phyloP scores from a whole-genome alignment of 2,329 filamentous ascomycete genomes.

The Canariomyces notabilis region DNA sequence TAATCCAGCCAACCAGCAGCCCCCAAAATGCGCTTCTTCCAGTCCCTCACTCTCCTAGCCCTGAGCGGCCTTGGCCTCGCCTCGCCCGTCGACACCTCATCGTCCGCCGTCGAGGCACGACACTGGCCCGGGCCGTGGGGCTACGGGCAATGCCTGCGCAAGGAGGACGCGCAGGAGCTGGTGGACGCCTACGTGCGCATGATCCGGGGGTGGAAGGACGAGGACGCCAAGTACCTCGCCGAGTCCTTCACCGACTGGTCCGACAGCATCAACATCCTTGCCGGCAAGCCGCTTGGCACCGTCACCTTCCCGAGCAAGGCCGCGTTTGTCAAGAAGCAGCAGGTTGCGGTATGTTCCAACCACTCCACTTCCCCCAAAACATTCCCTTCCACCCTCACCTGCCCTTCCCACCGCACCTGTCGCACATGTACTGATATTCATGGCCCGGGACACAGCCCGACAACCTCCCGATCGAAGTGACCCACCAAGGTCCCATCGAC shows the following conservation, averaged over 20 bases:
- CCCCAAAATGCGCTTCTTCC: constrained; percentile 15
- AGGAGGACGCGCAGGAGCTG: constrained; percentile 14
- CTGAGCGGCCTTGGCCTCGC: constrained; percentile 12
- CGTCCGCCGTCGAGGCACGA: no score
- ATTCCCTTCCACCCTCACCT: neutral
- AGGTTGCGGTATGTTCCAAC: constrained; percentile 5
- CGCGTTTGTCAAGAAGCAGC: constrained; percentile 27
- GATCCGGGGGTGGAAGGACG: constrained; percentile 20
- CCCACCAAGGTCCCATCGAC: constrained; percentile 25
- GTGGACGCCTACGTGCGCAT: constrained; percentile 20
- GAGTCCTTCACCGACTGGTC: constrained; percentile 30
- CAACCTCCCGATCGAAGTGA: constrained; percentile 28
- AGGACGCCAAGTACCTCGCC: constrained; percentile 23
- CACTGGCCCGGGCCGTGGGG: neutral
- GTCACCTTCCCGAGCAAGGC: constrained; percentile 30
- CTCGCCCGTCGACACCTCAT: neutral
- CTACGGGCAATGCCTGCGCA: constrained; percentile 13
- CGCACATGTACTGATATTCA: neutral
- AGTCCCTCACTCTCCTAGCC: constrained; percentile 10
- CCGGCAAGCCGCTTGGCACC: constrained; percentile 27
- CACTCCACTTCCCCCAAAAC: neutral
- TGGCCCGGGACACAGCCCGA: constrained; percentile 22
- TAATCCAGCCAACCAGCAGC: neutral
- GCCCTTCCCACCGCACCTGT: neutral
- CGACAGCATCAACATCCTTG: constrained; percentile 32